Evolutionary conservation across 148 eudicot genomes (phyloP), one percentile per base, ranked within the genome.

Genomic region (Silene conica): DNA sequence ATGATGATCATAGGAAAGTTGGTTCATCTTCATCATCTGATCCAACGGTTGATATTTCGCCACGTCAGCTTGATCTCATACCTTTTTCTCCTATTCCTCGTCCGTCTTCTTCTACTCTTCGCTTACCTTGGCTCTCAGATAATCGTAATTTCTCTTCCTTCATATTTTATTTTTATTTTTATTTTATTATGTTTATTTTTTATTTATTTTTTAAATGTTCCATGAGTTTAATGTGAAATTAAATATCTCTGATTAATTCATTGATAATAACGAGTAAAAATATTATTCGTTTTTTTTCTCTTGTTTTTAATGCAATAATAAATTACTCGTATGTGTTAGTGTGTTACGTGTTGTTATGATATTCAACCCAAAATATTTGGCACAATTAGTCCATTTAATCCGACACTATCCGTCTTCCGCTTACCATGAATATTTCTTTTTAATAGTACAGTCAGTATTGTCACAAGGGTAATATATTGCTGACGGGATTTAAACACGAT

Each of bases 41-140:
- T 75, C 78, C 83, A 28, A 34, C 80, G 55, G 64, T 64, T 54
- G 43, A 12, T 43, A 34, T 60, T 15, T 50, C 78, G 14, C 67
- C 75, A 0, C 72, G 63, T 63, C 82, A 80, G 56, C 79, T 76
- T 34, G 79, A 80, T 80, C 83, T 80, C 13, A 31, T 80, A 0
- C 83, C 83, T 22, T 72, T 80, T 22, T 80, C 79, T 5, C 83
- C 83, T 60, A 48, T 76, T 67, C 76, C 67, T 43, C 82, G 63
- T 1, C 22, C 74, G 54, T 18, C 55, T 21, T 12, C 79, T 60
- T 0, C 80, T 72, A 23, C 80, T 22, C 76, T 70, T 10, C 76
- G 83, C 21, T 80, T 80, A 12, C 83, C 83, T 67, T 80, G 83
- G 83, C 83, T 76, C 20, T 21, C 83, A 8, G 79, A 80, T 67